phyloP scores from a whole-genome alignment of 139 green algal genomes.

The Nannochloris sp. region DNA sequence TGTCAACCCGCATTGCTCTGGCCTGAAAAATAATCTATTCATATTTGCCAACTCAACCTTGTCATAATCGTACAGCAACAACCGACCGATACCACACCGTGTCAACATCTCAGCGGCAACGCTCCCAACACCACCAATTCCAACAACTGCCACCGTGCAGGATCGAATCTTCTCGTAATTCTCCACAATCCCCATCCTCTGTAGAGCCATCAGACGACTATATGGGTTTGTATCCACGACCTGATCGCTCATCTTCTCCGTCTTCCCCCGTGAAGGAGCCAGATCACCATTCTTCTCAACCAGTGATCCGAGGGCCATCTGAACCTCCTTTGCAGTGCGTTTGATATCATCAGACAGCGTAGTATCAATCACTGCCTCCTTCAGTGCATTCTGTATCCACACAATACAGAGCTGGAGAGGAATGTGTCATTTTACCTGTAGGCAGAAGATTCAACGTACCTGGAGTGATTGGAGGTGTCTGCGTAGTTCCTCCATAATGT shows the following conservation, averaged over 20 bases:
- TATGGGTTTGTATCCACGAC: constrained; percentile 84
- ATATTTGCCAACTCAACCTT: constrained; percentile 97
- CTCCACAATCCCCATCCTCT: constrained; percentile 94
- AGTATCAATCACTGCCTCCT: too few relatives aligned
- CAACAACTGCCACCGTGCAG: constrained; percentile 74
- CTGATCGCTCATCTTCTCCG: constrained; percentile 70
- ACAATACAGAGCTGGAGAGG: too few relatives aligned
- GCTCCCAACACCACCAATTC: constrained; percentile 87
- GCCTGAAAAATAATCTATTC: constrained; percentile 97
- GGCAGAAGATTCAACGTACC: too few relatives aligned
- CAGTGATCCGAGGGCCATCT: background rate
- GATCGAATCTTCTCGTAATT: constrained; percentile 84
- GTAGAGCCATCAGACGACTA: constrained; percentile 85
- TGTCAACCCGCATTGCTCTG: constrained; percentile 90
- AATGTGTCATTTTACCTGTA: too few relatives aligned
- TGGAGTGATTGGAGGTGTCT: too few relatives aligned
- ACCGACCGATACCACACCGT: constrained; percentile 81
- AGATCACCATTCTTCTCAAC: background rate
- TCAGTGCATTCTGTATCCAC: too few relatives aligned
- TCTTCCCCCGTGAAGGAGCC: background rate
- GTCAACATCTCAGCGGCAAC: constrained; percentile 97
- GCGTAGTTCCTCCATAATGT: too few relatives aligned
- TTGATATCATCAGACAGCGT: too few relatives aligned
- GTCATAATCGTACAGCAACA: constrained; percentile 95
- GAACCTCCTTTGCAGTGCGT: background rate